Base-by-base conservation (phyloP, 805 yeast species). In the Vanderwaltozyma polyspora region DNA sequence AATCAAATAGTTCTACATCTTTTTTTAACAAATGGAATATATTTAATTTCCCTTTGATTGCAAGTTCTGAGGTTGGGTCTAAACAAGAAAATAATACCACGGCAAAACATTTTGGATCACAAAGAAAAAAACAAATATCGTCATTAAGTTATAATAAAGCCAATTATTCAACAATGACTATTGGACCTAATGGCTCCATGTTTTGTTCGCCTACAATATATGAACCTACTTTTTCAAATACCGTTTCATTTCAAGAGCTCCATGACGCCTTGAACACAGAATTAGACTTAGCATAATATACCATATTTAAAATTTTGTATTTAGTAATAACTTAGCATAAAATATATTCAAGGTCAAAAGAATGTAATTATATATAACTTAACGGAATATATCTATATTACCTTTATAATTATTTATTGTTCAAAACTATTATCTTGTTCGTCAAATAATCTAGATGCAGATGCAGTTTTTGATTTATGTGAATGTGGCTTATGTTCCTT, bases 221-320 rank as follows among this genome's bases (percentile, higher is more conserved):
- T 19, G 39, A 39, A n/a, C 50, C 52, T 8, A 30, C 40, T 6
- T 31, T 49, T 7, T 41, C 43, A 27, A 37, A 44, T 24, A 36
- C 30, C 18, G 39, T 54, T 13, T 41, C 48, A 11, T 46, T 44
- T 25, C 43, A 46, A 14, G 59, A 53, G 22, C 38, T 55, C 10
- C 42, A 39, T 16, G 57, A 54, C 21, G 60, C 60, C 4, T 37
- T 55, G 25, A 45, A 46, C 34, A 51, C 59, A 4, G 54, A 54
- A 25, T 36, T 55, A 16, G 29, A 44, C n/a, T 32, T 43, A 16
- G 7, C 23, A 8, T 23, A n/a, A n/a, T n/a, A n/a, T n/a, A n/a
- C n/a, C n/a, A n/a, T n/a, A n/a, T n/a, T n/a, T n/a, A n/a, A n/a
- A n/a, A n/a, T n/a, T n/a, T n/a, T n/a, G n/a, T n/a, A n/a, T n/a